phyloP scores from a whole-genome alignment of 164 flowering plant genomes.

The Vitis amurensis region DNA sequence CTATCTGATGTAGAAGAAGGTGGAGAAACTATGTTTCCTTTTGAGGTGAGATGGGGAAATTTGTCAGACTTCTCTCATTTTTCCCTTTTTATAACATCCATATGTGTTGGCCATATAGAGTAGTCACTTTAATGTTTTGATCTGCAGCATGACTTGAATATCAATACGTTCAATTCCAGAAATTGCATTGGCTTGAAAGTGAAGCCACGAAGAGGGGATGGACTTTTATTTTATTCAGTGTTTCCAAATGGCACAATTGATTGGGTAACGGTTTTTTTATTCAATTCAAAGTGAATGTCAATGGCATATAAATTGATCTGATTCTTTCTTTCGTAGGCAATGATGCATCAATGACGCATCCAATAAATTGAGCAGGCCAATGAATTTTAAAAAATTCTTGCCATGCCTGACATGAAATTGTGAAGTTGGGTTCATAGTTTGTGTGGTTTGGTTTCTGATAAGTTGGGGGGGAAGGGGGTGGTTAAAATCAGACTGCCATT shows the following conservation, averaged over 20 bases:
- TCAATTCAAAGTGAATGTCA: neutral
- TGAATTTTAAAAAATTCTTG: too few relatives aligned
- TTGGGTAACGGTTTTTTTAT: conserved; percentile 39
- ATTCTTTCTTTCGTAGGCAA: too few relatives aligned
- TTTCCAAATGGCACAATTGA: conserved; percentile 87
- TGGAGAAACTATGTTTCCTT: conserved; percentile 90
- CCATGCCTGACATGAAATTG: too few relatives aligned
- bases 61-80: neutral
- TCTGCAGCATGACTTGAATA: conserved; percentile 60
- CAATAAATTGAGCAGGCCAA: too few relatives aligned
- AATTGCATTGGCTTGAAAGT: conserved; percentile 83
- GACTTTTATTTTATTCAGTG: conserved; percentile 81
- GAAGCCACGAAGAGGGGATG: conserved; percentile 90
- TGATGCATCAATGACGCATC: too few relatives aligned
- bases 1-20: conserved; percentile 83
- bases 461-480: too few relatives aligned
- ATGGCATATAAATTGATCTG: too few relatives aligned
- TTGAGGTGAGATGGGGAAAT: conserved; percentile 47
- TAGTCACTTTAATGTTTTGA: neutral
- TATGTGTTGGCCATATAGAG: too few relatives aligned
- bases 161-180: conserved; percentile 59
- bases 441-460: neutral
- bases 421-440: neutral
- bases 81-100: too few relatives aligned
- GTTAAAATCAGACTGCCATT: too few relatives aligned